These are phyloP conservation scores for Sphagnum magellanicum DNA, from an alignment of 228 moss, liverwort and hornwort species.

Conservation along the genomic window DNA sequence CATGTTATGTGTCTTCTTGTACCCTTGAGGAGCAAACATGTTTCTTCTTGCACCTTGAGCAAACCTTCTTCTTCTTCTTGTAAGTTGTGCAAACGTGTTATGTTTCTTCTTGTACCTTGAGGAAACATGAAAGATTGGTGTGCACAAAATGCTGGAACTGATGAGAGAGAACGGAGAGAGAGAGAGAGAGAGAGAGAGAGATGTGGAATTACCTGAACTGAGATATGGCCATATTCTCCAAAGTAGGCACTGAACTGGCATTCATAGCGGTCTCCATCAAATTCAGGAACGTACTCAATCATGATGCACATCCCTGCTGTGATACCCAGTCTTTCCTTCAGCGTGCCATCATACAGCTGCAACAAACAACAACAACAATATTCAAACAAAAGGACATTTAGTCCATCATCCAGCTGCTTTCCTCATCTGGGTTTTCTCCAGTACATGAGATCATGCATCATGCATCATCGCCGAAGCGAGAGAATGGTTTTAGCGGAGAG, in stretches of 20 bases:
- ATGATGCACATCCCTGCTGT: conserved; percentile 20
- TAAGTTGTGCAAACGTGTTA: too few relatives aligned
- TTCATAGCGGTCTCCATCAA: conserved; percentile 13
- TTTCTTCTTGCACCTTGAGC: too few relatives aligned
- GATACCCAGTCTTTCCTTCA: conserved; percentile 14
- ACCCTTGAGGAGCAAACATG: too few relatives aligned
- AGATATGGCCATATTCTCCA: conserved; percentile 20
- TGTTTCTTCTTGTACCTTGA: too few relatives aligned
- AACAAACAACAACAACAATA: background rate
- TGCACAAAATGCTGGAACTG: too few relatives aligned
- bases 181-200: too few relatives aligned
- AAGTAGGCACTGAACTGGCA: conserved; percentile 25
- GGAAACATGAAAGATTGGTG: too few relatives aligned
- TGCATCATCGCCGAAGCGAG: background rate
- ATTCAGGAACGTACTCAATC: conserved; percentile 2
- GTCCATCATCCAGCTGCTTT: background rate
- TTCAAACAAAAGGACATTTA: background rate
- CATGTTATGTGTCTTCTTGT: too few relatives aligned
- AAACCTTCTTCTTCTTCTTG: too few relatives aligned
- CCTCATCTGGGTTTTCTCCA: background rate
- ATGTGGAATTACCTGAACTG: conserved; percentile 15
- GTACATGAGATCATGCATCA: background rate
- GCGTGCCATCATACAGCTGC: conserved; percentile 21
- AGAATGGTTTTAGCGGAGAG: background rate
- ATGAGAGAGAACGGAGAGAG: too few relatives aligned